Evolutionary conservation across 805 yeast genomes (phyloP), one percentile per base, ranked within the genome.

Genomic region (Schwanniomyces polymorphus): DNA sequence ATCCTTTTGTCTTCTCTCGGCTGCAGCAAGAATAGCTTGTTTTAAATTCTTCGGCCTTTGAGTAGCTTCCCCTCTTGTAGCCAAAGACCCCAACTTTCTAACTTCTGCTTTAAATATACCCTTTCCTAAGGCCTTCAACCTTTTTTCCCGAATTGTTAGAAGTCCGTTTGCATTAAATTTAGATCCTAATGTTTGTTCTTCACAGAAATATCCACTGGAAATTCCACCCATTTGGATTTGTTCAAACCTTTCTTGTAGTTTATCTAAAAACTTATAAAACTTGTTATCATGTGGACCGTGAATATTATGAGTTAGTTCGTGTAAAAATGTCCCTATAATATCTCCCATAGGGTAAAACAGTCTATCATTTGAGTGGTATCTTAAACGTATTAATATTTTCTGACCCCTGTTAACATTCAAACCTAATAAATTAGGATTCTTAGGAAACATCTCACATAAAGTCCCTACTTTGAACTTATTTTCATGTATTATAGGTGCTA

Each of bases 371-470:
- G 68, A 63, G 6, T 82, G 80, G 27, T 78, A 76, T 47, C 98
- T 72, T 29, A 92, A 68, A 48, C 97, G 64, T 9, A 92, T 59
- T 60, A 85, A 76, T 16, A 92, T 82, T 61, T 86, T 86, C 49
- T 70, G 70, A 0, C 98, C 98, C 6, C 67, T 66, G 60, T 89
- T 89, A 7, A 90, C 90, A 63, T 92, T 92, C 52, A 91, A 67
- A 0, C 98, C 98, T 10, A 91, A 67, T 17, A 92, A 67, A 12
- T 75, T 65, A 2, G 78, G 71, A 57, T 80, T 74, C 51, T 78
- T 84, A 2, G 98, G 98, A 51, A 72, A 86, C 79, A 92, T 88
- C 63, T 92, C 98, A 52, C 86, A 80, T 12, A 92, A 63, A 0
- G 78, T 68, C 0, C 82, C 83, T 2, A 91, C 92, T 44, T 78